phyloP scores from a whole-genome alignment of 2,329 filamentous ascomycete genomes.

The Rachicladosporium sp. region DNA sequence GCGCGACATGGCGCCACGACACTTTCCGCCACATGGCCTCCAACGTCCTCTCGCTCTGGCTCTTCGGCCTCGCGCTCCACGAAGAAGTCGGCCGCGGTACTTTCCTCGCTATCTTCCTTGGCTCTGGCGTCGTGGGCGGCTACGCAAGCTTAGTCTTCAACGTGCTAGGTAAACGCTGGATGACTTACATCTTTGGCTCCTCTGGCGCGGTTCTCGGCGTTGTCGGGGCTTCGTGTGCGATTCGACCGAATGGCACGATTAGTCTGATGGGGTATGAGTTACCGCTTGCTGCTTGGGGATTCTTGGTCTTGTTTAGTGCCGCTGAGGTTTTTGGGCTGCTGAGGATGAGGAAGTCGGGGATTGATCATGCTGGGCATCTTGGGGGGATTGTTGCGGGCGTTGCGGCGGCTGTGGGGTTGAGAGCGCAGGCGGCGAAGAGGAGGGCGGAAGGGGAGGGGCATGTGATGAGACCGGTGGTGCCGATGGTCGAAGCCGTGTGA shows the following conservation, averaged over 20 bases:
- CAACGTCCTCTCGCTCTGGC: constrained; percentile 55
- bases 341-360: constrained; percentile 12
- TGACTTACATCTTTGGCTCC: constrained; percentile 49
- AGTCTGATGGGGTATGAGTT: constrained; percentile 19
- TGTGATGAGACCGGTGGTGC: too few species aligned
- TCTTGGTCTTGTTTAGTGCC: constrained; percentile 25
- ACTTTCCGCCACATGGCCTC: constrained; percentile 44
- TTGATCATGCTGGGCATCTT: constrained; percentile 26
- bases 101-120: constrained; percentile 56
- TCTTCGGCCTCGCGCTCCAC: constrained; percentile 55
- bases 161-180: constrained; percentile 32
- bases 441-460: neutral
- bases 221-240: constrained; percentile 42
- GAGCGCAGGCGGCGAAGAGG: too few species aligned
- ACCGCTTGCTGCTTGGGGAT: constrained; percentile 23
- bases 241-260: constrained; percentile 21
- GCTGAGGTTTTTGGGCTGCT: constrained; percentile 16
- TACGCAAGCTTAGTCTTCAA: constrained; percentile 43
- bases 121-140: constrained; percentile 46
- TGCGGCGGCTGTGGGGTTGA: constrained; percentile 5
- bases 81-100: constrained; percentile 57
- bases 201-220: constrained; percentile 54
- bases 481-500: too few species aligned
- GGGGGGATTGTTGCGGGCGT: constrained; percentile 20
- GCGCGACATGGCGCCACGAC: constrained; percentile 59